Conservation (phyloP, 1,284 basidiomycete species). For the Leucoagaricus sp. region DNA sequence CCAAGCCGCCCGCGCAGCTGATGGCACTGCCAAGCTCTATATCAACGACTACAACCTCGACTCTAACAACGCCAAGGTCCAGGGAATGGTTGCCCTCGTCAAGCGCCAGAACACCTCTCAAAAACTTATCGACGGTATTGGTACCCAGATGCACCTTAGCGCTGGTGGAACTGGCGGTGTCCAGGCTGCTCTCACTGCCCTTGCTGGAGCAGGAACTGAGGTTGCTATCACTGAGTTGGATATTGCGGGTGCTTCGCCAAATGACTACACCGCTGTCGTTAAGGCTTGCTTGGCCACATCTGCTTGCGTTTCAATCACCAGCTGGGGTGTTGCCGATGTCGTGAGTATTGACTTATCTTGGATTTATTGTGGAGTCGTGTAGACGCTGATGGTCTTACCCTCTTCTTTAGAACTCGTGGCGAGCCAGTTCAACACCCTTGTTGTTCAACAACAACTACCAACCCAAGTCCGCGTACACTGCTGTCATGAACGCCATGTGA, state of each 20-base stretch:
- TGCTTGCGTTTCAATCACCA: slow-evolving; percentile 46
- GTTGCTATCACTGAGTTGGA: slow-evolving; percentile 46
- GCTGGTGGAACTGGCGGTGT: slow-evolving; percentile 39
- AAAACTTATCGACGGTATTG: slow-evolving; percentile 37
- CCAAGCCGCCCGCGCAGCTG: slow-evolving; percentile 38
- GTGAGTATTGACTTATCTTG: slow-evolving; percentile 23
- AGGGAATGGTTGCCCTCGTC: slow-evolving; percentile 31
- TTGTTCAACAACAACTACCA: slow-evolving; percentile 45
- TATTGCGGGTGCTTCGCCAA: slow-evolving; percentile 29
- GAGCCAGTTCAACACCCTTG: slow-evolving; percentile 38
- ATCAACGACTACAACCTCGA: slow-evolving; percentile 47
- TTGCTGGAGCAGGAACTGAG: slow-evolving; percentile 40
- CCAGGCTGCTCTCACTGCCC: slow-evolving; percentile 35
- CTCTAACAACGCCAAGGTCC: slow-evolving; percentile 32
- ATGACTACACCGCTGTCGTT: slow-evolving; percentile 44
- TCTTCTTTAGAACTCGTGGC: slow-evolving; percentile 43
- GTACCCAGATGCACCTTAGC: slow-evolving; percentile 38
- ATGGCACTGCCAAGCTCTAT: slow-evolving; percentile 39
- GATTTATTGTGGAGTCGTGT: not conserved
- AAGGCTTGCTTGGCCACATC: slow-evolving; percentile 44
- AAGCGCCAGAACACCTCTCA: slow-evolving; percentile 30
- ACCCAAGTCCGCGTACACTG: slow-evolving; percentile 47
- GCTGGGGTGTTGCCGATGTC: slow-evolving; percentile 46
- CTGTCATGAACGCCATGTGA: slow-evolving; percentile 35
- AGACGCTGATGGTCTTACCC: not conserved